Conservation (phyloP, 352 stramenopile genomes). For the Globisporangium cederbergense region DNA sequence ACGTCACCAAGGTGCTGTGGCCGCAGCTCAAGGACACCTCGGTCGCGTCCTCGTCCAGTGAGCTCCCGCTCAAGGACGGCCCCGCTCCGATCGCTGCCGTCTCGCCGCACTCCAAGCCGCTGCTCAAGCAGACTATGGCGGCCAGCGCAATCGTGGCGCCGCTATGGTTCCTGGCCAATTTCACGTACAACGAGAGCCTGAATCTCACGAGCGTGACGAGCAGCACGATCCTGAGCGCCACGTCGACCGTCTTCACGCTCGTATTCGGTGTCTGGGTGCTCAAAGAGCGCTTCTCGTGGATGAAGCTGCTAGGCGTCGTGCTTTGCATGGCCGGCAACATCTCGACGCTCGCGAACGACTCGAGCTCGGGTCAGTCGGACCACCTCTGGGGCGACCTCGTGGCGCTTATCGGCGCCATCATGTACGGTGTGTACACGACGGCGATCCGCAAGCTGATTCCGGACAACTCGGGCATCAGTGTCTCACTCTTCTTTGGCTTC, state of each 20-base stretch:
- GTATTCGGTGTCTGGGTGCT: constrained; percentile 76
- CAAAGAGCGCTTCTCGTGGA: constrained; percentile 76
- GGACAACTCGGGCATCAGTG: constrained; percentile 86
- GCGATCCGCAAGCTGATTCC: constrained; percentile 70
- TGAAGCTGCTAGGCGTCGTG: constrained; percentile 82
- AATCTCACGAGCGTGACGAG: constrained; percentile 92
- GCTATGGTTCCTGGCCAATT: constrained; percentile 95
- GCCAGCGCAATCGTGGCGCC: constrained; percentile 78
- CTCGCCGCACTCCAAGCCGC: constrained; percentile 10
- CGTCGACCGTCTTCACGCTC: constrained; percentile 93
- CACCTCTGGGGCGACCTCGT: constrained; percentile 60
- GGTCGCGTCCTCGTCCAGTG: constrained; percentile 11
- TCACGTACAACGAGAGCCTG: constrained; percentile 91
- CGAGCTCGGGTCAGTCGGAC: constrained; percentile 21
- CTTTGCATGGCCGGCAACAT: constrained; percentile 88
- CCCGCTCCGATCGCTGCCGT: constrained; percentile 13
- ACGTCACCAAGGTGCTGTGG: constrained; percentile 42
- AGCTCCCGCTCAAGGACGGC: constrained; percentile 23
- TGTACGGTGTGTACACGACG: constrained; percentile 95
- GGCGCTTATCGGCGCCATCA: constrained; percentile 75
- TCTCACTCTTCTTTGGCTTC: constrained; percentile 94
- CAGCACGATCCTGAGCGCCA: constrained; percentile 93
- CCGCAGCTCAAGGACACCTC: constrained; percentile 16
- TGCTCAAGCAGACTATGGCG: constrained; percentile 24
- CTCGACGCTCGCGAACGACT: constrained; percentile 81